Conservation (phyloP, 495 filamentous ascomycete species). For the Daldinia grandis region DNA sequence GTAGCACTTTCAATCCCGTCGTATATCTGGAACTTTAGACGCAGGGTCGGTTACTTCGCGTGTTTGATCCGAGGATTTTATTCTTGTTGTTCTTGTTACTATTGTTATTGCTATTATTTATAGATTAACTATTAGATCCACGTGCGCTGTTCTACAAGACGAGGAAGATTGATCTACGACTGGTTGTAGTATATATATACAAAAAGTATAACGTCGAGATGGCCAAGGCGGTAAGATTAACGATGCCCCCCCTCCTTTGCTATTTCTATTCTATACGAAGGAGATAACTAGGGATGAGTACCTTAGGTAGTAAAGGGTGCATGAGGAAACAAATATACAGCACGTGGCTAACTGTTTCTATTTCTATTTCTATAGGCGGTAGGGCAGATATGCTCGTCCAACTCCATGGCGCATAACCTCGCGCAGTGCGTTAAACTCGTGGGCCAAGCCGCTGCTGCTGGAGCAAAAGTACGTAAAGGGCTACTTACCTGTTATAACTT, state of each 20-base stretch:
- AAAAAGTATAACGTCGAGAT: not conserved
- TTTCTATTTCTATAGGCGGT: conserved; percentile 77
- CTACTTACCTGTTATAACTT: too few relatives aligned
- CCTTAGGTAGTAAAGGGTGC: too few relatives aligned
- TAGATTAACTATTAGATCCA: not conserved
- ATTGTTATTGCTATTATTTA: not conserved
- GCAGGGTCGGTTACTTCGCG: not conserved
- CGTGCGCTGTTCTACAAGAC: not conserved
- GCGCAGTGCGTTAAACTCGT: conserved; percentile 75
- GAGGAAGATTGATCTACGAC: not conserved
- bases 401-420: conserved; percentile 80
- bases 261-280: not conserved
- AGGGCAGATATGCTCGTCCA: conserved; percentile 86
- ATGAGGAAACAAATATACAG: not conserved
- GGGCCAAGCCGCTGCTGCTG: conserved; percentile 73
- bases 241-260: not conserved
- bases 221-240: conserved; percentile 37
- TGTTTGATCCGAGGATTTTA: not conserved
- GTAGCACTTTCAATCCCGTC: not conserved
- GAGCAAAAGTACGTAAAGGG: conserved; percentile 70
- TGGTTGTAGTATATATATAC: not conserved
- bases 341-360: conserved; percentile 1
- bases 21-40: not conserved
- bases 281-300: too few relatives aligned
- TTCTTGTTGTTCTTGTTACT: not conserved